Evolutionary conservation across 345 rosid genomes (phyloP), one percentile per base, ranked within the genome.

Genomic region (Psidium guajava): DNA sequence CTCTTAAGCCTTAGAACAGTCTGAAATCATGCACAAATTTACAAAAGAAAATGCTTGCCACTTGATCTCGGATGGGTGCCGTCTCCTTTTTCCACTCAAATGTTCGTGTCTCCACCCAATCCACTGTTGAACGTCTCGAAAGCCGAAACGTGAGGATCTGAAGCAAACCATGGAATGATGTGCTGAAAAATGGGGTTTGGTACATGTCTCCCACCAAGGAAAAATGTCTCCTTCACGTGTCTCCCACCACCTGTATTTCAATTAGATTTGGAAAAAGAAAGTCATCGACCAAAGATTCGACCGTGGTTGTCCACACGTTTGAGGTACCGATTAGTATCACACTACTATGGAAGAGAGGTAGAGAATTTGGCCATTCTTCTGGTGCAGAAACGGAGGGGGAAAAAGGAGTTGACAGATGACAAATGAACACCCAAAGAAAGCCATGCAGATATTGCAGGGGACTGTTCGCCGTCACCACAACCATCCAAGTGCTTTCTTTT

Each of bases 71-170:
- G 42, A 42, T 20, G 25, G 18, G 80, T 69, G 80, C 24, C 47
- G 18, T 69, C 36, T 69, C 80, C 24, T 18, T 36, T 36, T 42
- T 69, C 47, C 80, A 36, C 36, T 69, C 47, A 47, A 47, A 1
- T 20, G 47, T 69, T 69, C 11, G 80, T 10, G 80, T 36, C 80
- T 36, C 80, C 80, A 18, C 36, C 80, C 25, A 18, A 36, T 36
- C 36, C 80, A 18, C 14, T 2, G 2, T 69, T 2, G 25, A 36
- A 69, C 18, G 80, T 90, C 87, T 83, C 90, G 90, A 91, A 91
- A 87, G 89, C 91, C 88, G 88, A 85, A 89, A 91, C 84, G 85
- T 47, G 87, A 87, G 92, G 90, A 90, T 64, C 87, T 84, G 89
- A 88, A 85, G 82, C 90, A 50, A 49, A 89, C 88, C 84, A 82